Percentiles rank a stretch among this genome's conserved stretches.
Evolutionary conservation across 352 stramenopile genomes (phyloP).

Genomic region (Pythium oligandrum): DNA sequence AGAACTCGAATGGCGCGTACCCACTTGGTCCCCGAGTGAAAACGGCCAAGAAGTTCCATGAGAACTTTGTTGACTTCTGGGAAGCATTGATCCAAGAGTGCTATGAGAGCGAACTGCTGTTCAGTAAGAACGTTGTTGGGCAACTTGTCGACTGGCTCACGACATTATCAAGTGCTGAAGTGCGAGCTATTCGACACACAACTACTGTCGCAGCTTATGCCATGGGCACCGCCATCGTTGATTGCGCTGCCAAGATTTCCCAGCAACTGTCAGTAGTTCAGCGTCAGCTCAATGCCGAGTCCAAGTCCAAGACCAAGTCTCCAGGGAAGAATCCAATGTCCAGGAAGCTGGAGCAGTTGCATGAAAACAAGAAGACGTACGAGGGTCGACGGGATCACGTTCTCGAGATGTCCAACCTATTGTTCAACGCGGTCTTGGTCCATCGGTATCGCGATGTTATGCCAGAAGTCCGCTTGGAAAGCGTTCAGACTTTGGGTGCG

Average conservation of each 20-base stretch:
- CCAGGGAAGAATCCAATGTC: constrained; percentile 14
- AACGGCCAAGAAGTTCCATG: constrained; percentile 56
- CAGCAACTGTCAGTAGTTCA: constrained; percentile 65
- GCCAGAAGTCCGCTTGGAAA: constrained; percentile 83
- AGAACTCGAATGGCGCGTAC: constrained; percentile 56
- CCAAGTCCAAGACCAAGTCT: constrained; percentile 11
- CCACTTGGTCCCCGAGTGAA: constrained; percentile 57
- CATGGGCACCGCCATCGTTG: constrained; percentile 61
- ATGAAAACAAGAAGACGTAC: constrained; percentile 66
- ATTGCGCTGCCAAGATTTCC: constrained; percentile 37
- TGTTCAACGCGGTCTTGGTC: constrained; percentile 77
- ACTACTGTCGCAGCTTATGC: constrained; percentile 64
- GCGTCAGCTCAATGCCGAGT: constrained; percentile 64
- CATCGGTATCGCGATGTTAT: constrained; percentile 93
- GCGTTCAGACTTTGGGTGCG: constrained; percentile 70
- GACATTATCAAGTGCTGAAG: constrained; percentile 76
- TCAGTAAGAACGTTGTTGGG: constrained; percentile 53
- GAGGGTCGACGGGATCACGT: constrained; percentile 53
- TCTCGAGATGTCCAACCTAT: constrained; percentile 48
- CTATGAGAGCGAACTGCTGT: constrained; percentile 77
- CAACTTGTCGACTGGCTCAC: constrained; percentile 81
- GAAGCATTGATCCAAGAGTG: constrained; percentile 70
- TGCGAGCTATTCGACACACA: constrained; percentile 79
- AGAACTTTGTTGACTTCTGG: constrained; percentile 75
- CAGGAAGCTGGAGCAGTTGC: constrained; percentile 55